Base-by-base conservation (phyloP, 208 protist genomes). In the Jaenimonas drosophilae region DNA sequence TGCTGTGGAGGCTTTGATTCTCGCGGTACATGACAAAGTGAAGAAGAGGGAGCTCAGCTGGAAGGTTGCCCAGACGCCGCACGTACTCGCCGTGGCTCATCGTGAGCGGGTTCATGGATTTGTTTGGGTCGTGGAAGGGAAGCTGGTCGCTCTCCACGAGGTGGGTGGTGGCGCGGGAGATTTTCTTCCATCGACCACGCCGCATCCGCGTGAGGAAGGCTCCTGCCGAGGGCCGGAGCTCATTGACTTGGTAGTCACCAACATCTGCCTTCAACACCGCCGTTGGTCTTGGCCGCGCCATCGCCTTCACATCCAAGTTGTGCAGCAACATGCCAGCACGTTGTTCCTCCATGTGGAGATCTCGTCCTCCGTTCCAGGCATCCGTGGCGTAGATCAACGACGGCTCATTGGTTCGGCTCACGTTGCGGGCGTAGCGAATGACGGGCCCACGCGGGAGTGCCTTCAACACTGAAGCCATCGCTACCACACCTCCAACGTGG, bases 31-130 rank as follows among this genome's bases (percentile, higher is more conserved):
- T 11, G 5, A 77, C 74, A 58, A 94, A 90, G 17, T 51, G 65
- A 9, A 94, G 52, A 16, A 78, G 40, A 12, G 80, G 77, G 42
- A 44, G 21, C 7, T 64, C 64, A 21, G 57, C 44, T 3, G 78
- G 75, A 17, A 90, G 41, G 28, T 43, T 70, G 2, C 85, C 85
- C 1, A 70, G 44, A 0, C 52, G 28, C 29, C 65, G 64, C 33
- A 80, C 67, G 52, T 94, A 94, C 60, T 75, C 70, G 21, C 85
- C 85, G 59, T 87, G 71, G 66, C 64, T 80, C 43, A 77, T 67
- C 25, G 84, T 54, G 3, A 65, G 64, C 14, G 78, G 76, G 17
- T 49, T 52, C 39, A 71, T 76, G 11, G 70, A 60, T 42, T 90
- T 90, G 2, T 64, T 42, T 0, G 75, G 66, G 39, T 85, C 53